Evolutionary conservation across 768 basidiomycete genomes (phyloP).

Genomic region (Tricholomella constricta): DNA sequence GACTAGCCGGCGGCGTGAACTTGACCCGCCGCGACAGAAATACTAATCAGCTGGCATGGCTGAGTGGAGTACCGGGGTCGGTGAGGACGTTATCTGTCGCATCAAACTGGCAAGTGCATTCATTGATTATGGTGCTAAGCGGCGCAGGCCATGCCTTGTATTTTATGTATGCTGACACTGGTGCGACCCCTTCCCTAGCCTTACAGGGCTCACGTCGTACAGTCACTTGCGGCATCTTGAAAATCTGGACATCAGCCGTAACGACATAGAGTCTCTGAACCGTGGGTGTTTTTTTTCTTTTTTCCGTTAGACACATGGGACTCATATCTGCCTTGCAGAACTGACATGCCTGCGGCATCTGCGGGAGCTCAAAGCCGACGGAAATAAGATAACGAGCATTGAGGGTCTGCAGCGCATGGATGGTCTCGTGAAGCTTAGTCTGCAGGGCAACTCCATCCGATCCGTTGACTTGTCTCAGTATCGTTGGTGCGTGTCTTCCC

Average conservation of each 20-base stretch:
- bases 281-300: conserved; percentile 55
- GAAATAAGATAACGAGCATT: conserved; percentile 73
- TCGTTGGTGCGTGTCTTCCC: conserved; percentile 60
- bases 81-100: conserved; percentile 80
- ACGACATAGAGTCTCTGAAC: conserved; percentile 83
- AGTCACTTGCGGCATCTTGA: conserved; percentile 85
- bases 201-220: conserved; percentile 88
- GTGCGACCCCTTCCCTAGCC: conserved; percentile 41
- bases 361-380: conserved; percentile 88
- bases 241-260: conserved; percentile 87
- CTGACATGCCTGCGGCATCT: conserved; percentile 82
- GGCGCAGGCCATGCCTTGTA: neutral
- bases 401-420: conserved; percentile 82
- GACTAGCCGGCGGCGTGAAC: neutral
- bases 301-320: conserved; percentile 1
- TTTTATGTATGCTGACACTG: conserved; percentile 9
- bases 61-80: conserved; percentile 73
- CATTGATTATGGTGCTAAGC: neutral
- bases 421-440: conserved; percentile 79
- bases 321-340: conserved; percentile 49
- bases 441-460: conserved; percentile 72
- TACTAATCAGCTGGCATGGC: conserved; percentile 72
- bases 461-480: conserved; percentile 59
- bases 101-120: conserved; percentile 60
- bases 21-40: conserved; percentile 47